Base-by-base conservation (phyloP, 805 yeast species). In the Ascoidea rubescens region DNA sequence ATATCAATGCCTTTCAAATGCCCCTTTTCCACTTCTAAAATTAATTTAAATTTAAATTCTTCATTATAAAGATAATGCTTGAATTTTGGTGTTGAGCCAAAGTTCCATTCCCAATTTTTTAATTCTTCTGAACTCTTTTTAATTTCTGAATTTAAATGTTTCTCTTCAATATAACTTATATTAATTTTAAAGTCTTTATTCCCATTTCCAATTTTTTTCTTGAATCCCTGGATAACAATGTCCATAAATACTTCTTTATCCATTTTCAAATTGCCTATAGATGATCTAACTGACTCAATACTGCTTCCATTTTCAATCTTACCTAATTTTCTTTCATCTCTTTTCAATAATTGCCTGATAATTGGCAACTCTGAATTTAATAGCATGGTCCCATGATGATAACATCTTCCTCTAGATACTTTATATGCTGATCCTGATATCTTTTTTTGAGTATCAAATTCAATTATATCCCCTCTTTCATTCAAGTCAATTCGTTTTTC, bases 371-470 rank as follows among this genome's bases (percentile, higher is more conserved):
- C 71, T 46, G 95, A 80, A 52, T 77, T 68, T 30, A 93, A 69
- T 5, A 93, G 71, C 96, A 93, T 87, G 0, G 99, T 93, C 0
- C 97, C 99, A 68, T 93, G 99, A 63, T 93, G 99, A 58, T 90
- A 83, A 5, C 96, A 80, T 58, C 80, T 79, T 0, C 93, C 90
- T 49, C 76, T 74, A 5, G 95, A 82, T 37, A 93, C 72, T 63
- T 90, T 90, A 66, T 78, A 93, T 0, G 99, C 97, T 5, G 96
- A 86, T 0, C 99, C 99, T 59, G 96, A 84, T 4, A 93, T 79
- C 62, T 93, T 93, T 2, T 65, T 61, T 30, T 63, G 68, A 1
- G 66, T 68, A 14, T 60, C 61, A 1, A 54, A 60, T 16, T 79
- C 75, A 7, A 81, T 72, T 32, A 91, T 82, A 63, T 93, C 99